Evolutionary conservation across 2,329 filamentous ascomycete genomes (phyloP), one percentile per base, ranked within the genome.

Genomic region (Colletotrichum echinochloae): DNA sequence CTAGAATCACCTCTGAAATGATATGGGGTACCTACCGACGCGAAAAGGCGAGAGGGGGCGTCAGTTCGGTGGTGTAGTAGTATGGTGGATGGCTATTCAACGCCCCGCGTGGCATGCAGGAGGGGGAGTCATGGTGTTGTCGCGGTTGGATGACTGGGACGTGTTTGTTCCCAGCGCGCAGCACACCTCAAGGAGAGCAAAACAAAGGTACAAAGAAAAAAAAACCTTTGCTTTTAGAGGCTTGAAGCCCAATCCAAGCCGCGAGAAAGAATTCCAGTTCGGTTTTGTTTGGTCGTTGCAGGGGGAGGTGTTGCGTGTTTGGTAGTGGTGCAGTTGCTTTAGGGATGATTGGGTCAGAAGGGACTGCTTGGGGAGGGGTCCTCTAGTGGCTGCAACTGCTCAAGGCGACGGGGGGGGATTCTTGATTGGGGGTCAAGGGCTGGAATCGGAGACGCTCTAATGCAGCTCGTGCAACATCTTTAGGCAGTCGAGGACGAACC

Each of bases 251-350:
- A n/a, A 16, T 33, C 57, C n/a, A 6, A 28, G 37, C 11, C 23
- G 18, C 35, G 49, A 33, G 26, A n/a, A 9, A 20, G 16, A 44
- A 7, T 2, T n/a, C 20, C 2, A n/a, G 44, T 46, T 14, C 33
- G 20, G 20, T 12, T 57, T 52, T 66, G 39, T 66, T 60, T 70
- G 62, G 66, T 35, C 26, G 37, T 49, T 70, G 63, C 66, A 51
- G 4, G 65, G 65, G 33, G 14, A 23, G 9, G 18, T 18, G 54
- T 56, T 33, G 52, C 23, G 18, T 48, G 59, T 61, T 61, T 49
- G 37, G 16, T 26, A 33, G 46, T 52, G 46, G 35, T 52, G 35
- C 16, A 28, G 52, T 3, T 59, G 33, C 23, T 18, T 18, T 33
- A 26, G 44, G 20, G 54, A 65, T 59, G 62, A 65, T 65, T 65